Conservation (phyloP, 768 basidiomycete genomes). For the Leccinum ochraceum region DNA sequence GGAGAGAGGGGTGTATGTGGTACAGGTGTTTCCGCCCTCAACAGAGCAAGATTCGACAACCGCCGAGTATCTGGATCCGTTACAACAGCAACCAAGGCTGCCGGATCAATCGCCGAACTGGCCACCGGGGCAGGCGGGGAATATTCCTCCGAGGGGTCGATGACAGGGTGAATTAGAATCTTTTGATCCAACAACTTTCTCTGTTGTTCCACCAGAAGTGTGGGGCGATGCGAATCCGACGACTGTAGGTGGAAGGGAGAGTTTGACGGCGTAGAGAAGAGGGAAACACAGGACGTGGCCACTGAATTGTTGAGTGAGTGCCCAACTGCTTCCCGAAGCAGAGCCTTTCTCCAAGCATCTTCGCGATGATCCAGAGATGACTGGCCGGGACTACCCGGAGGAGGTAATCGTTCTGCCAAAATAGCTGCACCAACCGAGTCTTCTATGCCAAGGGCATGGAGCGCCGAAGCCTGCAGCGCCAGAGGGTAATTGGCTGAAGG, state of each 20-base stretch:
- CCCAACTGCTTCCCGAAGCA: constrained; percentile 77
- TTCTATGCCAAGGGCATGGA: constrained; percentile 70
- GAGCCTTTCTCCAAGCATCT: constrained; percentile 72
- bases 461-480: constrained; percentile 71
- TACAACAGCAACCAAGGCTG: constrained; percentile 20
- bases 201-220: constrained; percentile 22
- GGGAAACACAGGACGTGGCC: constrained; percentile 40
- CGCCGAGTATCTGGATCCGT: constrained; percentile 36
- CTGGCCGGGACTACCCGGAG: constrained; percentile 59
- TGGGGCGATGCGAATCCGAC: constrained; percentile 24
- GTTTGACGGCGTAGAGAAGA: constrained; percentile 40
- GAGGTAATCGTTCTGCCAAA: constrained; percentile 74
- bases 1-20: constrained; percentile 64
- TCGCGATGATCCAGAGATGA: constrained; percentile 56
- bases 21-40: constrained; percentile 67
- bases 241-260: constrained; percentile 23
- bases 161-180: constrained; percentile 43
- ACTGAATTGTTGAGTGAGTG: constrained; percentile 67
- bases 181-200: constrained; percentile 41
- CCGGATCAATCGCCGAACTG: constrained; percentile 7
- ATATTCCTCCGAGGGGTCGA: constrained; percentile 35
- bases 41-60: constrained; percentile 46
- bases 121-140: constrained; percentile 23
- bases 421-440: constrained; percentile 75
- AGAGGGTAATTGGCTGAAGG: constrained; percentile 70